Base-by-base conservation (phyloP, 345 rosid genomes). In the Syzygium aromaticum region DNA sequence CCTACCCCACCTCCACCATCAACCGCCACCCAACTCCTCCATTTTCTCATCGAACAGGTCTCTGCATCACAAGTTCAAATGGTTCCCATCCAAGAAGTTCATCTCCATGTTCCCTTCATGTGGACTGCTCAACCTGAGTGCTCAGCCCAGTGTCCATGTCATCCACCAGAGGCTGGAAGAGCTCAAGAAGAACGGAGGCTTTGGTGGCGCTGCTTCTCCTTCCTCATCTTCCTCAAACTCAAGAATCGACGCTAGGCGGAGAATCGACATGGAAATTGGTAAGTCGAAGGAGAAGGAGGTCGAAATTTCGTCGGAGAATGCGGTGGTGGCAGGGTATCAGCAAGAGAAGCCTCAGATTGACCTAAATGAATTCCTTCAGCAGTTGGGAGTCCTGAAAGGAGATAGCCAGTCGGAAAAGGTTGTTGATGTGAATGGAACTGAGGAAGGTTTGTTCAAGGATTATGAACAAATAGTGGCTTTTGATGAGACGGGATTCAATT, bases 111-210 rank as follows among this genome's bases (percentile, higher is more conserved):
- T 96, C 85, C 99, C 99, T 88, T 89, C 98, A 88, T 89, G 94
- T 77, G 95, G 94, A 11, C 88, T 98, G 94, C 97, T 96, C 51
- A 96, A 95, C 85, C 87, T 98, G 51, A 94, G 95, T 88, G 97
- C 98, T 53, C 97, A 96, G 85, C 99, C 97, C 43, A 96, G 95
- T 86, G 96, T 96, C 87, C 97, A 93, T 83, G 93, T 95, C 54
- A 95, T 98, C 57, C 98, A 95, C 84, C 98, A 96, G 88, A 93
- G 98, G 91, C 97, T 98, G 57, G 95, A 98, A 87, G 96, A 98
- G 86, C 95, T 96, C 78, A 92, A 95, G 90, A 91, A 91, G 86
- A 94, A 89, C 10, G 95, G 93, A 52, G 89, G 82, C 49, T 73
- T 73, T 43, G 82, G 86, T 88, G 19, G 89, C 5, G 86, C 91